A percentile compares a stretch with the other conserved stretches of the same genome.
Evolutionary conservation across 2,329 filamentous ascomycete species (phyloP).

Genomic region (Neocucurbitaria cava): DNA sequence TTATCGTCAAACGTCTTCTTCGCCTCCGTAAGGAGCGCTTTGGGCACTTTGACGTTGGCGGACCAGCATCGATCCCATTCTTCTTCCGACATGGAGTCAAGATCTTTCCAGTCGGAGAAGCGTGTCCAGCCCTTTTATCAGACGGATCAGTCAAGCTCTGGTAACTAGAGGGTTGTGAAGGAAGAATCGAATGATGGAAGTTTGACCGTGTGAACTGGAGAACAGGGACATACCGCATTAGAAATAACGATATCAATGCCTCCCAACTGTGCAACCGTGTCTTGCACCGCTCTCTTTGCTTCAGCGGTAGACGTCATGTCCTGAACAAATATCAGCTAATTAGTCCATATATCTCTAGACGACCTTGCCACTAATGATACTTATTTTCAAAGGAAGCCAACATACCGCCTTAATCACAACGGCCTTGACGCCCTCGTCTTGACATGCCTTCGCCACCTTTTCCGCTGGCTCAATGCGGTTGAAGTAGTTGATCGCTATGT

Average conservation of each 20-base stretch:
- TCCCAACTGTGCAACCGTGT: constrained; percentile 67
- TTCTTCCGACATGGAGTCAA: constrained; percentile 64
- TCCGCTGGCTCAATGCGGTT: constrained; percentile 67
- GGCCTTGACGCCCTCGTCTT: constrained; percentile 59
- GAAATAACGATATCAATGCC: constrained; percentile 79
- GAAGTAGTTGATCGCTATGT: constrained; percentile 77
- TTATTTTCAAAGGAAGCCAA: too few species aligned
- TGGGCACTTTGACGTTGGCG: constrained; percentile 63
- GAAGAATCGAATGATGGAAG: too few species aligned
- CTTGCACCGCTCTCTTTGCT: constrained; percentile 64
- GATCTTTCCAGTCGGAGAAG: constrained; percentile 63
- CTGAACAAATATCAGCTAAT: constrained; percentile 35
- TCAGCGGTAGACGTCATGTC: constrained; percentile 69
- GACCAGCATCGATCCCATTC: constrained; percentile 73
- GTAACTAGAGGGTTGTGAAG: too few species aligned
- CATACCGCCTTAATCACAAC: constrained; percentile 67
- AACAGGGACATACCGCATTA: constrained; percentile 64
- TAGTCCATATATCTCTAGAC: neutral
- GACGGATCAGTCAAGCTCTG: too few species aligned
- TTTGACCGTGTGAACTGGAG: neutral
- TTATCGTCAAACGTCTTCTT: constrained; percentile 66
- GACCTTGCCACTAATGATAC: too few species aligned
- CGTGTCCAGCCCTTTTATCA: constrained; percentile 65
- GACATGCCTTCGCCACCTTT: constrained; percentile 63
- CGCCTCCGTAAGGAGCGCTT: constrained; percentile 63